These are phyloP conservation scores for Curvularia hawaiiensis DNA, from an alignment of 2,329 filamentous ascomycete species.

Conservation along the genomic window DNA sequence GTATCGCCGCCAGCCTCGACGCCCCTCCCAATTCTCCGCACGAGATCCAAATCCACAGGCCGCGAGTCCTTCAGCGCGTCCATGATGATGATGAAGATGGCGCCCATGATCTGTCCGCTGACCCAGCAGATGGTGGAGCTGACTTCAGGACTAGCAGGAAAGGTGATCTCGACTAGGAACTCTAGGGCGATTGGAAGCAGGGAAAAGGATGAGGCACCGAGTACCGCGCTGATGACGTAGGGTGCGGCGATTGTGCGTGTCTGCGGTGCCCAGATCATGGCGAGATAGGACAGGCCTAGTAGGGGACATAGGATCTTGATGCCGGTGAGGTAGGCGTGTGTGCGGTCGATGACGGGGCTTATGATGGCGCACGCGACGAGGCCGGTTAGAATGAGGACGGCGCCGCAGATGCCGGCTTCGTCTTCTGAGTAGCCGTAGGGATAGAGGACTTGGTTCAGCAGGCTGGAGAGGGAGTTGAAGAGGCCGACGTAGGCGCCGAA, in stretches of 20 bases:
- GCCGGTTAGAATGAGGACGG: slow-evolving; percentile 85
- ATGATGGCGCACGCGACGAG: slow-evolving; percentile 76
- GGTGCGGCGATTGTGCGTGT: slow-evolving; percentile 67
- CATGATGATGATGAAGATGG: slow-evolving; percentile 81
- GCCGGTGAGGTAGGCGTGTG: slow-evolving; percentile 75
- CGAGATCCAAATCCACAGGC: slow-evolving; percentile 35
- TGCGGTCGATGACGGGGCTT: slow-evolving; percentile 83
- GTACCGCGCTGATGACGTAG: slow-evolving; percentile 74
- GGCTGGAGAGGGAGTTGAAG: slow-evolving; percentile 89
- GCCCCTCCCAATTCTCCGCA: slow-evolving; percentile 30
- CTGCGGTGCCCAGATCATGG: slow-evolving; percentile 79
- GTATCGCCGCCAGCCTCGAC: slow-evolving; percentile 24
- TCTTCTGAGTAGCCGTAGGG: slow-evolving; percentile 86
- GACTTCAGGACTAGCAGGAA: slow-evolving; percentile 85
- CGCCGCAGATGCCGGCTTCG: slow-evolving; percentile 87
- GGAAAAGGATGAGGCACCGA: slow-evolving; percentile 80
- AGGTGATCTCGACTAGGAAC: slow-evolving; percentile 83
- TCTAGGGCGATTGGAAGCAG: slow-evolving; percentile 86
- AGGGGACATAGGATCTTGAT: slow-evolving; percentile 78
- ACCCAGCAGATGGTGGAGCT: slow-evolving; percentile 84
- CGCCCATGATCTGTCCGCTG: slow-evolving; percentile 84
- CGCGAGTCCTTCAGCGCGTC: slow-evolving; percentile 67
- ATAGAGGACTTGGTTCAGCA: slow-evolving; percentile 86
- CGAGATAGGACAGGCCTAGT: slow-evolving; percentile 73
- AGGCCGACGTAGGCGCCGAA: slow-evolving; percentile 85